Evolutionary conservation across 2,329 filamentous ascomycete species (phyloP).

Genomic region (Parastagonospora nodorum): DNA sequence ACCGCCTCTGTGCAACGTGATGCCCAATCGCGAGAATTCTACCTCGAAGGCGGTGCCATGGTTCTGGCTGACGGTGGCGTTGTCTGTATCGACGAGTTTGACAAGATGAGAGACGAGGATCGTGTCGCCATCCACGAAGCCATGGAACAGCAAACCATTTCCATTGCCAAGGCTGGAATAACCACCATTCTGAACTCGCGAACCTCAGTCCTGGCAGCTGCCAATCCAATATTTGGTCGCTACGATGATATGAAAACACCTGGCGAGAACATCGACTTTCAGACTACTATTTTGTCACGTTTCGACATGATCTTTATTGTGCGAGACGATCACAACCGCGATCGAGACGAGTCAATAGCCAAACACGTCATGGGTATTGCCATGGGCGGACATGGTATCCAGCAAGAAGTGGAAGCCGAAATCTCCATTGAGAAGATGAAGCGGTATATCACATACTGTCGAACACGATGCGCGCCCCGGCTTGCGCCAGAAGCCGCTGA

Average conservation of each 20-base stretch:
- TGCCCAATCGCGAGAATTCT: slow-evolving; percentile 90
- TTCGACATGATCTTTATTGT: slow-evolving; percentile 99
- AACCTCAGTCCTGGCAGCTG: slow-evolving; percentile 92
- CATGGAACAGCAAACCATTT: slow-evolving; percentile 99
- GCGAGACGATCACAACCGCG: slow-evolving; percentile 88
- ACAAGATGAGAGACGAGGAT: slow-evolving; percentile 99
- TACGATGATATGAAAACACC: slow-evolving; percentile 98
- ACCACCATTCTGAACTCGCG: slow-evolving; percentile 96
- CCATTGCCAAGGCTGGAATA: slow-evolving; percentile 97
- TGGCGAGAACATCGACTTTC: slow-evolving; percentile 98
- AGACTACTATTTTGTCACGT: slow-evolving; percentile 95
- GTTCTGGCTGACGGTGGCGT: slow-evolving; percentile 95
- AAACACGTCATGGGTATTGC: slow-evolving; percentile 98
- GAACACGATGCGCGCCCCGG: slow-evolving; percentile 88
- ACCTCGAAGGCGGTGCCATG: slow-evolving; percentile 97
- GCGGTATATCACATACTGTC: slow-evolving; percentile 96
- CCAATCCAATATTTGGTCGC: slow-evolving; percentile 95
- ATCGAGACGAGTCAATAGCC: slow-evolving; percentile 89
- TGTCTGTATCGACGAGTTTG: slow-evolving; percentile 98
- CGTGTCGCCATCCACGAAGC: slow-evolving; percentile 98
- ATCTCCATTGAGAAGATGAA: slow-evolving; percentile 97
- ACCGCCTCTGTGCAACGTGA: slow-evolving; percentile 97
- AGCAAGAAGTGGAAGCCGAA: slow-evolving; percentile 83
- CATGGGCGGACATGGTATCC: slow-evolving; percentile 83
- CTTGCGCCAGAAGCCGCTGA: slow-evolving; percentile 90